Percentiles rank a stretch among this genome's conserved stretches.
These are phyloP conservation scores for Hygrophorus pudorinus DNA, from an alignment of 768 basidiomycete genomes.

Conservation along the genomic window DNA sequence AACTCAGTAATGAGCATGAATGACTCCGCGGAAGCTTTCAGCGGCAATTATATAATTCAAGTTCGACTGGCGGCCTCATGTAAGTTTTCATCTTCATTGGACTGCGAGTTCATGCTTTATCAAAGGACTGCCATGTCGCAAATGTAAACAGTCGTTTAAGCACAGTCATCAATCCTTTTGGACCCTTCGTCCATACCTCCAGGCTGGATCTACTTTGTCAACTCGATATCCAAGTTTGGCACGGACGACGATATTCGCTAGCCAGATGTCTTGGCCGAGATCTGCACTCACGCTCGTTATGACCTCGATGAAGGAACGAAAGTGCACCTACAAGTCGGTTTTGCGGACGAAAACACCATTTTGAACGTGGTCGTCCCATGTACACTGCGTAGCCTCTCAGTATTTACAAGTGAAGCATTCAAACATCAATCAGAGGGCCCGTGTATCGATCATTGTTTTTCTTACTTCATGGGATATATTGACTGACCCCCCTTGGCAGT, in stretches of 20 bases:
- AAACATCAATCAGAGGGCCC: slow-evolving; percentile 11
- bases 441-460: neutral
- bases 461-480: neutral
- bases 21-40: no score
- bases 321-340: slow-evolving; percentile 21
- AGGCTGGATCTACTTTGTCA: slow-evolving; percentile 44
- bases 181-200: no score
- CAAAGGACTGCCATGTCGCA: no score
- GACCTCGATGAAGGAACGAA: slow-evolving; percentile 33
- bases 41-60: no score
- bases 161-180: no score
- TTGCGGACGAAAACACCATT: slow-evolving; percentile 12
- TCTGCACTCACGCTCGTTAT: slow-evolving; percentile 12
- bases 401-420: slow-evolving; percentile 19
- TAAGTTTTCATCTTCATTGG: no score
- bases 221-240: slow-evolving; percentile 27
- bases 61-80: no score
- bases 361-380: slow-evolving; percentile 33
- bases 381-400: slow-evolving; percentile 36
- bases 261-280: slow-evolving; percentile 19
- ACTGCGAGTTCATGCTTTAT: no score
- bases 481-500: slow-evolving; percentile 18
- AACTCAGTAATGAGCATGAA: no score
- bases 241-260: slow-evolving; percentile 42
- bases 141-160: no score